Percentiles rank a stretch among this genome's conserved stretches.
Evolutionary conservation across 2,329 filamentous ascomycete genomes (phyloP).

Genomic region (Pseudocercospora crystallina): DNA sequence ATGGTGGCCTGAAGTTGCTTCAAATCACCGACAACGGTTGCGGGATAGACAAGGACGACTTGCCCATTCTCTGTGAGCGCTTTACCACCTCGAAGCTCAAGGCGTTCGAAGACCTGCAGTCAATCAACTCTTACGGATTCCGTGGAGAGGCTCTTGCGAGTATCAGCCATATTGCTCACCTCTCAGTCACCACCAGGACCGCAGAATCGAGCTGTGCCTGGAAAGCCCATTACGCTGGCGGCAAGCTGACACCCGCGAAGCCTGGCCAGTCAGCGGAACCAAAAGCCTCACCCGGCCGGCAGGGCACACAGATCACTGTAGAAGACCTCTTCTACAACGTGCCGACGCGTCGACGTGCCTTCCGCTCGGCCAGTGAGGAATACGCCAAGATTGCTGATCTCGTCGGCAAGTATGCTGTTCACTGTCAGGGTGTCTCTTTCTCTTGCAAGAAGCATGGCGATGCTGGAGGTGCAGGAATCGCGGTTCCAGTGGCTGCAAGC

Average conservation of each 20-base stretch:
- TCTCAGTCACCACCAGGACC: constrained; percentile 92
- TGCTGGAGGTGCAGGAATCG: constrained; percentile 70
- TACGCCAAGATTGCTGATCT: constrained; percentile 98
- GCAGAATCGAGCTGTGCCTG: constrained; percentile 84
- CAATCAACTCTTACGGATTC: constrained; percentile 96
- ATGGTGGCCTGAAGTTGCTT: constrained; percentile 88
- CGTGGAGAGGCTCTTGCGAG: constrained; percentile 93
- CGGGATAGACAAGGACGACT: constrained; percentile 89
- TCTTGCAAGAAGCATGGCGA: constrained; percentile 97
- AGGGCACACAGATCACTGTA: constrained; percentile 89
- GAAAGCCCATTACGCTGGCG: constrained; percentile 83
- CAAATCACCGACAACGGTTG: constrained; percentile 98
- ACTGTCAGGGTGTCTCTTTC: constrained; percentile 88
- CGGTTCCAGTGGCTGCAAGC: constrained; percentile 71
- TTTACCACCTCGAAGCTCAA: constrained; percentile 97
- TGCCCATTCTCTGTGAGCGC: constrained; percentile 88
- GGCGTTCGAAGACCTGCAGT: constrained; percentile 84
- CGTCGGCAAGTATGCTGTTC: constrained; percentile 88
- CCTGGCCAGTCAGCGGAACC: constrained; percentile 84
- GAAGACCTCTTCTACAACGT: constrained; percentile 98
- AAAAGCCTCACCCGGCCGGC: constrained; percentile 80
- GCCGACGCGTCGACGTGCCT: constrained; percentile 81
- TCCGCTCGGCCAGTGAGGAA: constrained; percentile 88
- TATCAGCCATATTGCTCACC: constrained; percentile 96
- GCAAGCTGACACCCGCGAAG: constrained; percentile 77